phyloP scores from a whole-genome alignment of 75 land plant species.

The Adiantum capillusveneris region DNA sequence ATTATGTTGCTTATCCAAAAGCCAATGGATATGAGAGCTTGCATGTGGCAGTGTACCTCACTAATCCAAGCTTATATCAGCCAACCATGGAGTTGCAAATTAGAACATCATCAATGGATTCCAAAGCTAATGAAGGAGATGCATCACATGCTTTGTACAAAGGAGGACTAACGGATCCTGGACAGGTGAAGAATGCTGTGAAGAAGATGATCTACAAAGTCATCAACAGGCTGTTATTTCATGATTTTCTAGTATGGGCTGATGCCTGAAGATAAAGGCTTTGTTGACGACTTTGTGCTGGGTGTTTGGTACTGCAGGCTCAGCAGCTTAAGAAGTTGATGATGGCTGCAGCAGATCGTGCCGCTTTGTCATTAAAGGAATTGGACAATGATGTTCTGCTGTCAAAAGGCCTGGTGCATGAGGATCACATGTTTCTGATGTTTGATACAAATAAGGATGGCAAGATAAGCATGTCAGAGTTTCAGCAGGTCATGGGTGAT shows the following conservation, averaged over 20 bases:
- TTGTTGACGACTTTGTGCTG: background rate
- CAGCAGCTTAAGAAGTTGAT: constrained; percentile 78
- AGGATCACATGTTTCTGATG: constrained; percentile 52
- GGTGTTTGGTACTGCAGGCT: constrained; percentile 38
- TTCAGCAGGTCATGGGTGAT: constrained; percentile 81
- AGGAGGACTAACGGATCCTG: constrained; percentile 93
- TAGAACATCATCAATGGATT: constrained; percentile 83
- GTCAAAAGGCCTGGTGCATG: constrained; percentile 10
- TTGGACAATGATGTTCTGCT: constrained; percentile 27
- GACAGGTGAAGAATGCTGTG: too few species aligned
- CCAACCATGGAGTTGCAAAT: constrained; percentile 93
- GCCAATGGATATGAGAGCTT: constrained; percentile 86
- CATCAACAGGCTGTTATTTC: too few species aligned
- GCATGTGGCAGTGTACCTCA: constrained; percentile 77
- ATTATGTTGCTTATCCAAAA: constrained; percentile 84
- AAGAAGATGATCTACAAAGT: too few species aligned
- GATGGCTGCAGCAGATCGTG: constrained; percentile 96
- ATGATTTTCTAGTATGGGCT: too few species aligned
- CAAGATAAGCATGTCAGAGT: constrained; percentile 86
- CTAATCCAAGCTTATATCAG: constrained; percentile 22
- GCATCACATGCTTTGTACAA: constrained; percentile 96
- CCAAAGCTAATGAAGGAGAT: constrained; percentile 66
- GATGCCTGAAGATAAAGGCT: too few species aligned
- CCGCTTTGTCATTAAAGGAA: constrained; percentile 68
- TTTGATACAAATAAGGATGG: constrained; percentile 98